phyloP scores from a whole-genome alignment of 768 basidiomycete species.

The Trametes coccinea region DNA sequence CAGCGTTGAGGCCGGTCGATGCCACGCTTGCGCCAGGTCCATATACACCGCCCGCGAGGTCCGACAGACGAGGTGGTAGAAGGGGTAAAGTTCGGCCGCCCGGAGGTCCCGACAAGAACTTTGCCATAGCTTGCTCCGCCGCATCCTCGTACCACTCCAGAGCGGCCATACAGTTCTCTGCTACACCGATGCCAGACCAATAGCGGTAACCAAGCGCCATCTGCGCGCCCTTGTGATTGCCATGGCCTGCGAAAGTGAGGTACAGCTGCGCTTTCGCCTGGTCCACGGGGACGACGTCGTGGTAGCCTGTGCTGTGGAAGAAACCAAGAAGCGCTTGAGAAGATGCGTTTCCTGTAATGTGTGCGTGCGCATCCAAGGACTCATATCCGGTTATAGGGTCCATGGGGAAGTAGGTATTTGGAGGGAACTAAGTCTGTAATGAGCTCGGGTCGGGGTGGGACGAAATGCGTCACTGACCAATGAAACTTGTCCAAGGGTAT shows the following conservation, averaged over 20 bases:
- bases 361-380: conserved; percentile 64
- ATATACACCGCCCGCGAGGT: conserved; percentile 89
- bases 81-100: conserved; percentile 87
- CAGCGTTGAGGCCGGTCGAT: conserved; percentile 75
- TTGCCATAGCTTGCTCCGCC: conserved; percentile 85
- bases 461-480: conserved; percentile 47
- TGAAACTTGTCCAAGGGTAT: conserved; percentile 63
- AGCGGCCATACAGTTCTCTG: conserved; percentile 82
- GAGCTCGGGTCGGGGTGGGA: too few relatives aligned
- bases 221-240: conserved; percentile 82
- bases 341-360: conserved; percentile 75
- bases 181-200: conserved; percentile 93
- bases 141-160: conserved; percentile 89
- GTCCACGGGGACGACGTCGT: conserved; percentile 57
- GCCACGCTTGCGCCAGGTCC: conserved; percentile 94
- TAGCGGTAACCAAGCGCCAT: conserved; percentile 94
- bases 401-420: conserved; percentile 60
- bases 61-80: conserved; percentile 80
- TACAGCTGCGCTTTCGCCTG: conserved; percentile 86
- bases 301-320: conserved; percentile 87
- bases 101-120: conserved; percentile 83
- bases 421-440: conserved; percentile 57
- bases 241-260: conserved; percentile 92
- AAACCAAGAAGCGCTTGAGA: conserved; percentile 87
- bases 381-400: conserved; percentile 65